Evolutionary conservation across 1,284 basidiomycete genomes (phyloP), one percentile per base, ranked within the genome.

Genomic region (Melampsora occidentalis): DNA sequence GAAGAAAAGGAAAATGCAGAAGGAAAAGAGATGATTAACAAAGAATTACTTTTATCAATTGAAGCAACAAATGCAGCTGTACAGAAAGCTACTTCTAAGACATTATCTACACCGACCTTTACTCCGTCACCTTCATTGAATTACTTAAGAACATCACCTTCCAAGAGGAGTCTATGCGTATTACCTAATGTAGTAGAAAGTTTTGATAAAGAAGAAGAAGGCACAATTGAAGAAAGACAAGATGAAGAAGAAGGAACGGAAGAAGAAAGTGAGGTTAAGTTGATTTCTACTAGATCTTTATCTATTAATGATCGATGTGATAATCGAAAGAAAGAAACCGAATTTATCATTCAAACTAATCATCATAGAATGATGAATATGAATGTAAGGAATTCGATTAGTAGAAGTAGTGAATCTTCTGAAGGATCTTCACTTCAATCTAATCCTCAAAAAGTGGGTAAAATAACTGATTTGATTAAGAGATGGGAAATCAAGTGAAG

Each of bases 61-160:
- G n/a, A 49, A 25, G 31, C 70, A 59, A 76, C 75, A n/a, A 76
- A 76, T 68, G 57, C 63, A 16, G 75, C 75, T 3, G 75, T 76
- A n/a, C 67, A 69, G 42, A 76, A 76, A 59, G 75, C 75, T 57
- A 76, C 75, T 6, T 70, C 67, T 5, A 48, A 69, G 5, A 31
- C 68, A 20, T 51, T 76, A 4, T 76, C 75, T 5, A 76, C 68
- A 1, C 73, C 75, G 33, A 22, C 63, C 16, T 69, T 76, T 51
- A 25, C 31, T 22, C 53, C 62, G 28, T 69, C 75, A 22, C 67
- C 62, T 6, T 18, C 75, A 22, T 51, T 64, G 28, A 69, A 39
- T 48, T 25, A n/a, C 7, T 57, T 76, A n/a, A 49, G 61, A 28
- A 35, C 67, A 10, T 65, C 67, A 28, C 33, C 67, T 7, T 53